These are phyloP conservation scores for Ophiostoma perfectum DNA, from an alignment of 2,329 filamentous ascomycete species.

Conservation along the genomic window DNA sequence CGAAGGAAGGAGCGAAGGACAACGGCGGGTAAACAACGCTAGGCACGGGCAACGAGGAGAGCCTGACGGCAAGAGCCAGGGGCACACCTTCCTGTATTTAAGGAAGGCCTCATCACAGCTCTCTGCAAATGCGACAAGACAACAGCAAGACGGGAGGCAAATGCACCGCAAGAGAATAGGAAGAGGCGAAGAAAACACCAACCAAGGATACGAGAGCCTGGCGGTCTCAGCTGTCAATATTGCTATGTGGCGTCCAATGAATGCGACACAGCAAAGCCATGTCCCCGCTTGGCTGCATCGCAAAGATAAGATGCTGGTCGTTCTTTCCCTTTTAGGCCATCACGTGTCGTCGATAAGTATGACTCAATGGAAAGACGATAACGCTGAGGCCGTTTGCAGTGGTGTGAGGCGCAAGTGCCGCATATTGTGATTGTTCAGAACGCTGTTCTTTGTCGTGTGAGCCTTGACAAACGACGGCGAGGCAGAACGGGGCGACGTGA, in stretches of 20 bases:
- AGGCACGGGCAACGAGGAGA: neutral
- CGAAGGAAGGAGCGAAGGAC: neutral
- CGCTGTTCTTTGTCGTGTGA: too few relatives aligned
- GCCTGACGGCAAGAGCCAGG: neutral
- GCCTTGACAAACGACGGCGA: too few relatives aligned
- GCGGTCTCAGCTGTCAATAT: neutral
- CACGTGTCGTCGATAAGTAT: neutral
- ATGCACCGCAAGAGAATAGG: neutral
- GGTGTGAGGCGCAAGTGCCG: too few relatives aligned
- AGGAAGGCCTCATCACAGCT: neutral
- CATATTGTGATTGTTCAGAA: too few relatives aligned
- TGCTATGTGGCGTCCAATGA: conserved; percentile 2
- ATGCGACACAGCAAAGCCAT: neutral
- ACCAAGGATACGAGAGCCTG: neutral
- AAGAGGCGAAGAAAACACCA: neutral
- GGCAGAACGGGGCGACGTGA: too few relatives aligned
- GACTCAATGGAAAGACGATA: neutral
- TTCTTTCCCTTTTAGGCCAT: neutral
- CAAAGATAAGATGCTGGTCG: neutral
- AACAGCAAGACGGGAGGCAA: neutral
- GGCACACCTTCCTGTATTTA: neutral
- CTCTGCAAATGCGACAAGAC: neutral
- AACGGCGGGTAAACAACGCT: neutral
- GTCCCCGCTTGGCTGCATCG: neutral
- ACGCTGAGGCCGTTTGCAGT: neutral